phyloP scores from a whole-genome alignment of 352 stramenopile species.

The Phytophthora boehmeriae region DNA sequence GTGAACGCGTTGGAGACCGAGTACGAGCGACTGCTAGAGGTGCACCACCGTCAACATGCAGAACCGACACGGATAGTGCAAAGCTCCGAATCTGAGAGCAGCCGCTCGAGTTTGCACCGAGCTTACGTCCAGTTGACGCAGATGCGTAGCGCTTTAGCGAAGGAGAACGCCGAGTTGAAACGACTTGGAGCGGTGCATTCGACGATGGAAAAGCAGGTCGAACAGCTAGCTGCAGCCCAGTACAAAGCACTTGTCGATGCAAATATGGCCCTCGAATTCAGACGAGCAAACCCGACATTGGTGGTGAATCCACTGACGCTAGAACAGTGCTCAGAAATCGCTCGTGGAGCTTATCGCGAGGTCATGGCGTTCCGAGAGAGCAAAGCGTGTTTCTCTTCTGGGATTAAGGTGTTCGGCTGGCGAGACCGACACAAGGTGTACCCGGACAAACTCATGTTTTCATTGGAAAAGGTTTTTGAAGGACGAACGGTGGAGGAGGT shows the following conservation, averaged over 20 bases:
- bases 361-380: conserved; percentile 62
- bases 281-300: conserved; percentile 45
- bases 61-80: conserved; percentile 23
- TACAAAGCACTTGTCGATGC: conserved; percentile 37
- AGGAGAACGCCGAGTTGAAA: conserved; percentile 65
- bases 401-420: conserved; percentile 71
- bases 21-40: conserved; percentile 48
- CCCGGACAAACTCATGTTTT: conserved; percentile 65
- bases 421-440: conserved; percentile 55
- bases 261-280: conserved; percentile 48
- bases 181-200: conserved; percentile 46
- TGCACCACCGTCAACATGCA: conserved; percentile 35
- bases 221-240: conserved; percentile 41
- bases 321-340: conserved; percentile 54
- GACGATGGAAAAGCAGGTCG: conserved; percentile 58
- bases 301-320: conserved; percentile 49
- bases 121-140: conserved; percentile 63
- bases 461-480: conserved; percentile 67
- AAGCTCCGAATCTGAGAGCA: background rate
- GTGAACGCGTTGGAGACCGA: conserved; percentile 44
- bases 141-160: conserved; percentile 46
- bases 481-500: conserved; percentile 43
- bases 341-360: conserved; percentile 44
- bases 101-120: conserved; percentile 10
- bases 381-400: conserved; percentile 54